phyloP scores from a whole-genome alignment of 371 early-diverging fungal genomes.

The Rhizopus stolonifer region DNA sequence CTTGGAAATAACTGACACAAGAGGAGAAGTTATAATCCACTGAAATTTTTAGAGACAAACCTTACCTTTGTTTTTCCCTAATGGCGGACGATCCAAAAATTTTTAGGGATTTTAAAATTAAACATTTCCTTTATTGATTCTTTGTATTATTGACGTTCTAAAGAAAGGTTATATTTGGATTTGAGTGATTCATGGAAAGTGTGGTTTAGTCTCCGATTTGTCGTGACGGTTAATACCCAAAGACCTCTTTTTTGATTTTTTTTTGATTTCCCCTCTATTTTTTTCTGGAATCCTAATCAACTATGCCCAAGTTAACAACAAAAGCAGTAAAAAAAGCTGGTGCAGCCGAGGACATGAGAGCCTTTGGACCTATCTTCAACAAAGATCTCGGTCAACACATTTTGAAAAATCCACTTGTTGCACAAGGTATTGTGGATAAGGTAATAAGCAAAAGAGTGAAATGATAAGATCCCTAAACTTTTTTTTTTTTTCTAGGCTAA shows the following conservation, averaged over 20 bases:
- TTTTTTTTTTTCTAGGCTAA: slow-evolving; percentile 59
- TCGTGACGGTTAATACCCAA: neutral
- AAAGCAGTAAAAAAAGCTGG: slow-evolving; percentile 37
- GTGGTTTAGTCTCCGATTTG: too few relatives aligned
- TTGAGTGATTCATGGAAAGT: too few relatives aligned
- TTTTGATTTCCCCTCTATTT: neutral
- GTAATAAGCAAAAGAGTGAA: slow-evolving; percentile 35
- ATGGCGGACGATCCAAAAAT: too few relatives aligned
- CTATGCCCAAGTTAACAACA: slow-evolving; percentile 50
- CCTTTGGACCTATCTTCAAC: slow-evolving; percentile 91
- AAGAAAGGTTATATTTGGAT: too few relatives aligned
- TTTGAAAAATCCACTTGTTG: slow-evolving; percentile 96
- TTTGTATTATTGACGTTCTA: too few relatives aligned
- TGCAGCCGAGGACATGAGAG: slow-evolving; percentile 40
- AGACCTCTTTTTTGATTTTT: neutral
- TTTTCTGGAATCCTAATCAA: neutral
- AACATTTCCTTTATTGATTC: too few relatives aligned
- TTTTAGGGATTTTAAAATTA: too few relatives aligned
- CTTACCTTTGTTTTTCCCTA: too few relatives aligned
- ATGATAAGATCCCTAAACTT: neutral
- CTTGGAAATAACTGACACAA: too few relatives aligned
- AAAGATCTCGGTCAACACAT: slow-evolving; percentile 99
- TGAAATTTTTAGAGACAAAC: too few relatives aligned
- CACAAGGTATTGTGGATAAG: slow-evolving; percentile 96
- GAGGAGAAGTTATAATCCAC: too few relatives aligned